Base-by-base conservation (phyloP, 208 protist species). In the Angomonas ambiguus region DNA sequence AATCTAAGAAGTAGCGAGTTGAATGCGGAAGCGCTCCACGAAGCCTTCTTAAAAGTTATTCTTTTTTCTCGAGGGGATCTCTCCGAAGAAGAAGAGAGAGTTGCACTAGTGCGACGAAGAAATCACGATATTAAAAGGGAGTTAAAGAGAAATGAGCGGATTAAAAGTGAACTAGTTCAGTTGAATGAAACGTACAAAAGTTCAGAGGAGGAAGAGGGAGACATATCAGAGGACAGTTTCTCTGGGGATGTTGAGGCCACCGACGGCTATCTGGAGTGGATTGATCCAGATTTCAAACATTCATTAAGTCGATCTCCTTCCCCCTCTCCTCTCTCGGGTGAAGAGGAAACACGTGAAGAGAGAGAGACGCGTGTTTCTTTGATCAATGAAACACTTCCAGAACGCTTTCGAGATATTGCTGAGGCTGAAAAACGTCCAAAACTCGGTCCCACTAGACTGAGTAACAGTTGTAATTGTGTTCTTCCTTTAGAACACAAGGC, bases 401-500 rank as follows among this genome's bases (percentile, higher is more conserved):
- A 45, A 16, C 38, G 38, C 11, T 45, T 45, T 8, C 11, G 38
- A 8, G 38, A 8, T 45, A 45, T 45, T n/a, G 38, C 38, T 8
- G 38, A n/a, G 38, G 38, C 11, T 16, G 38, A 45, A 45, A 45
- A 45, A 45, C 38, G 38, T 8, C 38, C 38, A 8, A 45, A 45
- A 8, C 16, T 45, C 11, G 38, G 38, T 16, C 38, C 38, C 8
- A 45, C 8, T 8, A 8, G 16, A 16, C 38, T 45, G 38, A 45
- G 38, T 16, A 45, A 45, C 16, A 16, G 38, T n/a, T 45, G 8
- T 8, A n/a, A 45, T 16, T 45, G 38, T 16, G 16, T n/a, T 8
- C 38, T 90, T 30, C 64, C 79, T 1, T 55, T 83, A 25, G 76
- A 86, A 34, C 69, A 79, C 11, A 84, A 95, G 75, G 85, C 88